Evolutionary conservation across 83 land plant genomes (phyloP), one percentile per base, ranked within the genome.

Genomic region (Picea abies): DNA sequence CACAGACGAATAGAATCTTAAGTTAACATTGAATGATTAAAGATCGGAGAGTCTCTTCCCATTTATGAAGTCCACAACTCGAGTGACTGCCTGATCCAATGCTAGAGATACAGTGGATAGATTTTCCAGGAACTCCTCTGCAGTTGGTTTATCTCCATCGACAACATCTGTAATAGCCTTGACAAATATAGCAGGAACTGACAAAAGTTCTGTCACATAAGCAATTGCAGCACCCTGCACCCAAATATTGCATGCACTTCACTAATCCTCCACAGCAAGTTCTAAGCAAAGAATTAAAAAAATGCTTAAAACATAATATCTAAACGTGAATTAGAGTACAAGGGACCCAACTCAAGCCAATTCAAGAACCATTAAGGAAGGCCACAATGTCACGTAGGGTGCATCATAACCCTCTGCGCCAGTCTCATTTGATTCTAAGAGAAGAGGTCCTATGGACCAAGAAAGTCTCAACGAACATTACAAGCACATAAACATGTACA

Each of bases 151-250:
- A 17, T 87, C 92, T 25, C 98, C 97, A 84, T 97, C 99, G 19
- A 97, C 95, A 35, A 97, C 85, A 78, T 95, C 99, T 5, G 99
- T 96, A 23, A 97, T 95, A 20, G 97, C 98, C 86, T 97, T 97
- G 63, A 97, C 22, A 68, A 94, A 88, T 29, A 97, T 89, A 52
- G 83, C 87, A 52, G 99, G 99, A 23, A 94, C 91, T 80, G 94
- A 90, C 8, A 94, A 69, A 72, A 97, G 87, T 75, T 89, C 89
- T 0, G 99, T 92, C 17, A 93, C 97, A 85, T 97, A 97, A 1
- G 93, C 97, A 64, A 97, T 87, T 22, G 99, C 97, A 60, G 99
- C 99, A 80, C 98, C 99, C 99, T 97, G 94, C 81, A 26, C 63
- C 41, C 41, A 60, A 35, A 58, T 23, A 73, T 71, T 71, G 44